These are phyloP conservation scores for Eryngium alpinum DNA, from an alignment of 140 eudicot species.

Conservation along the genomic window DNA sequence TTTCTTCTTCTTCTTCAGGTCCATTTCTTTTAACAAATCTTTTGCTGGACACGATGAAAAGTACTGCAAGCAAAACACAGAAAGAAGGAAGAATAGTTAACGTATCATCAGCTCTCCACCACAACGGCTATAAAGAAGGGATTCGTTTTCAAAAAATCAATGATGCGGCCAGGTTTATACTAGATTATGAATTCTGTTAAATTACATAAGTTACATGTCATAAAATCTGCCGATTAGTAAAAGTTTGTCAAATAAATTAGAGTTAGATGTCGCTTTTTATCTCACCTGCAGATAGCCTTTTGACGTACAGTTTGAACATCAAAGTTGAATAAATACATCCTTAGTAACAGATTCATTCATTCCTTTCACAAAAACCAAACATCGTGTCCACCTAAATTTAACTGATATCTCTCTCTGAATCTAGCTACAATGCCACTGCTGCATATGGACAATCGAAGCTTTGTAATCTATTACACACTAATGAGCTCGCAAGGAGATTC, in stretches of 20 bases:
- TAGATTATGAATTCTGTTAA: too few species aligned
- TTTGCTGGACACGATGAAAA: neutral
- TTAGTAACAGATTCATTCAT: neutral
- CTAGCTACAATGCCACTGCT: slow-evolving; percentile 8
- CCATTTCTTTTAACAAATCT: slow-evolving; percentile 14
- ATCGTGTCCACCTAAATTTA: neutral
- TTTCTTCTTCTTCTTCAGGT: neutral
- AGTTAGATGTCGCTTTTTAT: too few species aligned
- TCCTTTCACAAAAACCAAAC: neutral
- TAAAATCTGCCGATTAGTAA: too few species aligned
- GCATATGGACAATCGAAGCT: slow-evolving; percentile 13
- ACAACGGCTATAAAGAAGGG: slow-evolving; percentile 12
- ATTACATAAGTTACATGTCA: neutral
- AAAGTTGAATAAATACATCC: neutral
- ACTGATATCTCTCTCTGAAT: neutral
- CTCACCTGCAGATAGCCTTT: neutral
- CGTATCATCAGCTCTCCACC: slow-evolving; percentile 11
- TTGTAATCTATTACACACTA: slow-evolving; percentile 9
- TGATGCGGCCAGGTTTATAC: slow-evolving; percentile 1
- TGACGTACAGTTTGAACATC: neutral
- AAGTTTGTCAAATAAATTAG: neutral
- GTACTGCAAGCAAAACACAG: neutral
- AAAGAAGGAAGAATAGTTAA: slow-evolving; percentile 13
- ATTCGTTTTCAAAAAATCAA: slow-evolving; percentile 13
- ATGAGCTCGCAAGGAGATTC: slow-evolving; percentile 12